Evolutionary conservation across 2,329 filamentous ascomycete genomes (phyloP).

Genomic region (Penicillium expansum): DNA sequence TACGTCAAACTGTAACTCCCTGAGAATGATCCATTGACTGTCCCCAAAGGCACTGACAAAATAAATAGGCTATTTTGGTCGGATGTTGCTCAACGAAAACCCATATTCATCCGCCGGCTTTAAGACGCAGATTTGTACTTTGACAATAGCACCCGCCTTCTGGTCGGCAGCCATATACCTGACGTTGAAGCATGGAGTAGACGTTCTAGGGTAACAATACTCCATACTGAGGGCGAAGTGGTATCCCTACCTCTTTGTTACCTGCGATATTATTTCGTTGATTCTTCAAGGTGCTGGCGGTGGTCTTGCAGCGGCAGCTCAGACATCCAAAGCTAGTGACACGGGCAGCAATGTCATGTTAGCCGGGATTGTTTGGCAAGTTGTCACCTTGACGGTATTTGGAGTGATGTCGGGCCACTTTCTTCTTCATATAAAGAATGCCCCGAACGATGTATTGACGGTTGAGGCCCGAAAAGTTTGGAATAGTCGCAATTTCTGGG

Average conservation of each 20-base stretch:
- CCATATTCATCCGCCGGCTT: background rate
- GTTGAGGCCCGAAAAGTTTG: background rate
- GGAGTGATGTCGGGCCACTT: background rate
- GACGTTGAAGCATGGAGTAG: background rate
- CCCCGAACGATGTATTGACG: background rate
- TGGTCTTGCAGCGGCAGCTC: background rate
- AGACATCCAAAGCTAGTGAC: background rate
- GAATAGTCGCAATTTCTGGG: background rate
- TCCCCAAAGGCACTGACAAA: background rate
- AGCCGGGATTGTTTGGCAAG: background rate
- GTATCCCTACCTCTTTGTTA: background rate
- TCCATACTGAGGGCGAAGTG: background rate
- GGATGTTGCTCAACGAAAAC: background rate
- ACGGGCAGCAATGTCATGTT: background rate
- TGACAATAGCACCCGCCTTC: background rate
- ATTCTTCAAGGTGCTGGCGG: background rate
- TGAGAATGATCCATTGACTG: background rate
- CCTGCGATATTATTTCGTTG: background rate
- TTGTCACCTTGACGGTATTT: background rate
- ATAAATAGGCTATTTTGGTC: background rate
- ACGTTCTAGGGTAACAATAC: background rate
- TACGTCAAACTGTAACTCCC: background rate
- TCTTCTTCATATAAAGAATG: background rate
- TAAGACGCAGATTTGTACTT: background rate
- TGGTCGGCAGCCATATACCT: background rate